Percentiles rank a stretch among this genome's conserved stretches.
Evolutionary conservation across 23 red algal genomes (phyloP).

Genomic region (Gracilariopsis chorda): DNA sequence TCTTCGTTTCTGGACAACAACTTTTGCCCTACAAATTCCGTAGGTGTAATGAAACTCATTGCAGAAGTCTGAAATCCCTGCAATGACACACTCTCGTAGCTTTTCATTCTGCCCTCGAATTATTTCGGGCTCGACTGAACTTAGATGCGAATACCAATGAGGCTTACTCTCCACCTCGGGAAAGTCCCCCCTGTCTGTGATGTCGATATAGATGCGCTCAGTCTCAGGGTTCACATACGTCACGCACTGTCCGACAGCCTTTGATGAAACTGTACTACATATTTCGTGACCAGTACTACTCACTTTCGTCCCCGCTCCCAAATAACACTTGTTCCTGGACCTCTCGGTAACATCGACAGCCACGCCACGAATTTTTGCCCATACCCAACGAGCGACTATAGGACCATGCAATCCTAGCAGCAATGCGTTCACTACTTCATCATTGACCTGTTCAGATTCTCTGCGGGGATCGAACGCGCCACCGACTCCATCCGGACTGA

Average conservation of each 20-base stretch:
- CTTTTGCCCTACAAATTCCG: too few relatives aligned
- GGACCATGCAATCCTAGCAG: not conserved
- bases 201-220: not conserved
- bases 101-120: not conserved
- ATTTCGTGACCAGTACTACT: not conserved
- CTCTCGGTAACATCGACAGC: not conserved
- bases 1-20: too few relatives aligned
- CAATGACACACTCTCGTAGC: not conserved
- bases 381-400: not conserved
- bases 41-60: not conserved
- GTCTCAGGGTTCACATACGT: not conserved
- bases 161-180: not conserved
- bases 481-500: not conserved
- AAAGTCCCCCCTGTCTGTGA: not conserved
- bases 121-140: not conserved
- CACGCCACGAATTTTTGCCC: not conserved
- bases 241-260: not conserved
- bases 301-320: not conserved
- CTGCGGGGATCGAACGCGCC: not conserved
- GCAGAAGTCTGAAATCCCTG: not conserved
- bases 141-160: not conserved
- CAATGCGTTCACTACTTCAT: not conserved
- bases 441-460: not conserved
- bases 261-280: not conserved
- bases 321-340: not conserved